phyloP scores from a whole-genome alignment of 2,329 filamentous ascomycete species.

The Colletotrichum shisoi region DNA sequence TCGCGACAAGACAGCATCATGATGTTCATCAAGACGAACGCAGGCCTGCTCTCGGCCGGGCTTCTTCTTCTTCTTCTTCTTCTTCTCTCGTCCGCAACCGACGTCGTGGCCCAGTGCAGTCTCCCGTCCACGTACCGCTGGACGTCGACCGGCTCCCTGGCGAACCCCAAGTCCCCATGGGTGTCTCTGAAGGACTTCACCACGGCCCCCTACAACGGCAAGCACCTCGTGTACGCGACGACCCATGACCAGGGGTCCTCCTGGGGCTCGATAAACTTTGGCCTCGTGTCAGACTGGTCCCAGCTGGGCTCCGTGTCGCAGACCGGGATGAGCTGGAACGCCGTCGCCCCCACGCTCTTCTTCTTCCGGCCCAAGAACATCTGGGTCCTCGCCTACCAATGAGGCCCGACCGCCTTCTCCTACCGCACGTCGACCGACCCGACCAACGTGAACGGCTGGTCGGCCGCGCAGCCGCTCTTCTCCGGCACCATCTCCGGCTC shows the following conservation, averaged over 20 bases:
- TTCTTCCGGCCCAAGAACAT: slow-evolving; percentile 67
- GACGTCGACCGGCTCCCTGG: slow-evolving; percentile 61
- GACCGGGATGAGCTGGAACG: slow-evolving; percentile 55
- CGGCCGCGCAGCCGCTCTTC: slow-evolving; percentile 62
- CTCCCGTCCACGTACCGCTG: slow-evolving; percentile 65
- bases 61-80: slow-evolving; percentile 38
- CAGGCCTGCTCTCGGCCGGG: slow-evolving; percentile 5
- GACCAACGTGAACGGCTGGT: slow-evolving; percentile 66
- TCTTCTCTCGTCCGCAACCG: slow-evolving; percentile 40
- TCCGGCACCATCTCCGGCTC: slow-evolving; percentile 61
- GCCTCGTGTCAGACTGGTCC: slow-evolving; percentile 61
- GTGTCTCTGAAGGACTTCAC: slow-evolving; percentile 71
- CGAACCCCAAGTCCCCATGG: slow-evolving; percentile 62
- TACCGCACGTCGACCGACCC: slow-evolving; percentile 68
- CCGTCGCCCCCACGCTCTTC: slow-evolving; percentile 70
- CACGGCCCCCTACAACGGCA: slow-evolving; percentile 60
- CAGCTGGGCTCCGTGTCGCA: slow-evolving; percentile 61
- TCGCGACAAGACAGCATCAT: not conserved
- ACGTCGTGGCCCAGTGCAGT: slow-evolving; percentile 50
- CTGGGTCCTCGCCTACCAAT: slow-evolving; percentile 73
- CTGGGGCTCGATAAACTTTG: slow-evolving; percentile 68
- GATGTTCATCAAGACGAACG: not conserved
- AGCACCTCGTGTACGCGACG: slow-evolving; percentile 69
- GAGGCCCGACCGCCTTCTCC: slow-evolving; percentile 66
- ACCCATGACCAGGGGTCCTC: slow-evolving; percentile 52